Percentiles rank a stretch among this genome's conserved stretches.
These are phyloP conservation scores for Termitomyces sp. DNA, from an alignment of 1,284 basidiomycete genomes.

Conservation along the genomic window DNA sequence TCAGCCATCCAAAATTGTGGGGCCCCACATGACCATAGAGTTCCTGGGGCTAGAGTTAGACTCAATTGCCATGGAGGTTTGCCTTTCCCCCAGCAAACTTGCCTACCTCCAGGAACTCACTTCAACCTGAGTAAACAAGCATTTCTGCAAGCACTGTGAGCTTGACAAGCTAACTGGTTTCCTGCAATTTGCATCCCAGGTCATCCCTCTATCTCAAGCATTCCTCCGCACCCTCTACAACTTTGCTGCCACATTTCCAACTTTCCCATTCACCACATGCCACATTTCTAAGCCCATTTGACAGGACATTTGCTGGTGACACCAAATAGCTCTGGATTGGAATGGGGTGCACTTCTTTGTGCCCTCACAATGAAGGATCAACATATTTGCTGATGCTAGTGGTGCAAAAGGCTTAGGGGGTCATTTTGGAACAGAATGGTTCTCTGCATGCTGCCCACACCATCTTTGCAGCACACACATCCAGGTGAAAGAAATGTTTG, in stretches of 20 bases:
- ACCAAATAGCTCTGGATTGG: neutral
- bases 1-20: no score
- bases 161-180: neutral
- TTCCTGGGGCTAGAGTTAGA: no score
- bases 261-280: neutral
- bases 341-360: neutral
- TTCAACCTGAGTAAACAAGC: no score
- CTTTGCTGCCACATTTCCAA: neutral
- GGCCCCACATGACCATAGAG: no score
- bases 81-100: neutral
- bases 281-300: neutral
- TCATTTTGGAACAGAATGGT: neutral
- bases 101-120: neutral
- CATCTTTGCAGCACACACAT: neutral
- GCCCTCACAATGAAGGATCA: neutral
- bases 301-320: neutral
- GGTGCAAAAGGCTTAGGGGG: neutral
- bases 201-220: neutral
- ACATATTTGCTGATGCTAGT: neutral
- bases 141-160: no score
- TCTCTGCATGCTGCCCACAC: neutral
- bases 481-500: neutral
- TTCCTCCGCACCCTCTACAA: neutral
- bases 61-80: no score
- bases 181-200: neutral